A percentile compares a stretch with the other conserved stretches of the same genome.
Evolutionary conservation across 2,329 filamentous ascomycete genomes (phyloP).

Genomic region (Coniochaeta sp.): DNA sequence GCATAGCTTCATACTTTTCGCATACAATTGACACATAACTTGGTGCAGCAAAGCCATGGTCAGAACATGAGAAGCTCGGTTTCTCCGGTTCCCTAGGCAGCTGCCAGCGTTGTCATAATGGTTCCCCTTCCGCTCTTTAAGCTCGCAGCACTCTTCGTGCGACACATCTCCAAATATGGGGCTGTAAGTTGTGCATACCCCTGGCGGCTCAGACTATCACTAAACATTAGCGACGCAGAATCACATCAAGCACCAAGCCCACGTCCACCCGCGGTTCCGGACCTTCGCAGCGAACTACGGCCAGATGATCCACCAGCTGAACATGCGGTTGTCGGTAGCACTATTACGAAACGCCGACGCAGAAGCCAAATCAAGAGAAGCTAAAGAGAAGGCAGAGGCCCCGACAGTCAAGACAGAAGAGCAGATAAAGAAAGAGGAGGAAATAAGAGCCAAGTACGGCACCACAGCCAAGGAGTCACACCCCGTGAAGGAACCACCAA

Average conservation of each 20-base stretch:
- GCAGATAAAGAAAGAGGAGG: conserved; percentile 48
- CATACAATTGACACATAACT: not conserved
- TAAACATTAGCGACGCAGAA: conserved; percentile 38
- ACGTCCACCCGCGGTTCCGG: conserved; percentile 57
- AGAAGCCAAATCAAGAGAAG: conserved; percentile 51
- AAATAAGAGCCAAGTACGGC: conserved; percentile 33
- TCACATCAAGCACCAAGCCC: conserved; percentile 58
- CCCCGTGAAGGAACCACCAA: conserved; percentile 21
- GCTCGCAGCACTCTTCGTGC: conserved; percentile 56
- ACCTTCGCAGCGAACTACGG: conserved; percentile 54
- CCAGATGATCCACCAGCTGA: conserved; percentile 58
- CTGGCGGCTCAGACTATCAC: conserved; percentile 3
- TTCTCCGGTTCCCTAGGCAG: not conserved
- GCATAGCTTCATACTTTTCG: not conserved
- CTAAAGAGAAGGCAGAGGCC: conserved; percentile 55
- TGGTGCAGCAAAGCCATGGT: not conserved
- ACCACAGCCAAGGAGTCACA: conserved; percentile 32
- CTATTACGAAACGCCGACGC: conserved; percentile 50
- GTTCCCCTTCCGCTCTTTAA: conserved; percentile 62
- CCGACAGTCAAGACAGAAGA: conserved; percentile 61
- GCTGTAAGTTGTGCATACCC: conserved; percentile 40
- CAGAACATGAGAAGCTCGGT: not conserved
- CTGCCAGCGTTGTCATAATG: conserved; percentile 32
- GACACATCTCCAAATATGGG: conserved; percentile 63
- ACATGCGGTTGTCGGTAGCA: conserved; percentile 58